Base-by-base conservation (phyloP, 2,329 filamentous ascomycete species). In the Phyllosticta citriasiana region DNA sequence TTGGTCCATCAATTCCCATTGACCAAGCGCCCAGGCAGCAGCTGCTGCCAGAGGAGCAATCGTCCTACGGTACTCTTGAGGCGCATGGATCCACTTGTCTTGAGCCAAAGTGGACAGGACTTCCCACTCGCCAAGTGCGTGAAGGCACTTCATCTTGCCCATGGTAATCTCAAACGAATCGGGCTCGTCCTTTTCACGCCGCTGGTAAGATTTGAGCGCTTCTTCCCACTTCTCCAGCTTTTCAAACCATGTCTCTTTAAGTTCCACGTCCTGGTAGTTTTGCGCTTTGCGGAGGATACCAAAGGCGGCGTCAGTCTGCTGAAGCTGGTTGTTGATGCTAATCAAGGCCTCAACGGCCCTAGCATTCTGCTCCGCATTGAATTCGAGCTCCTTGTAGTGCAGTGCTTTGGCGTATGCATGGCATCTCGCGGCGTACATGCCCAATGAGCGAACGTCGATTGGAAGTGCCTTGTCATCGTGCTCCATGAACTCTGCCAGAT, bases 401-500 rank as follows among this genome's bases (percentile, higher is more conserved):
- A 99, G 79, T 9, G 94, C 94, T 76, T 99, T 99, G 35, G 94
- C 94, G 71, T 96, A 99, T 4, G 94, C 95, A 74, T 99, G 94
- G 67, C 95, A 99, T 68, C 95, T 93, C 22, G 89, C 93, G 56
- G 94, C 94, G 73, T 97, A 96, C 71, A 93, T 88, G 33, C 95
- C 95, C 10, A 99, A 82, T 9, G 94, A 91, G 56, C 94, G 83
- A 65, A 99, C 97, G 71, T 99, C 95, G 64, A 99, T 99, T 1
- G 94, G 94, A 58, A 99, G 79, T 14, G 95, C 93, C 74, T 99
- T 99, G 73, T 99, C 94, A 68, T 99, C 95, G 70, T 99, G 94
- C 72, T 99, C 94, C 94, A 99, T 99, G 73, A 99, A 99, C 72
- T 99, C 94, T 24, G 94, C 94, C 57, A 99, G 82, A 70, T 99